Percentiles rank a stretch among this genome's conserved stretches.
Conservation (phyloP, 345 rosid genomes). For the Populus pruinosa region DNA sequence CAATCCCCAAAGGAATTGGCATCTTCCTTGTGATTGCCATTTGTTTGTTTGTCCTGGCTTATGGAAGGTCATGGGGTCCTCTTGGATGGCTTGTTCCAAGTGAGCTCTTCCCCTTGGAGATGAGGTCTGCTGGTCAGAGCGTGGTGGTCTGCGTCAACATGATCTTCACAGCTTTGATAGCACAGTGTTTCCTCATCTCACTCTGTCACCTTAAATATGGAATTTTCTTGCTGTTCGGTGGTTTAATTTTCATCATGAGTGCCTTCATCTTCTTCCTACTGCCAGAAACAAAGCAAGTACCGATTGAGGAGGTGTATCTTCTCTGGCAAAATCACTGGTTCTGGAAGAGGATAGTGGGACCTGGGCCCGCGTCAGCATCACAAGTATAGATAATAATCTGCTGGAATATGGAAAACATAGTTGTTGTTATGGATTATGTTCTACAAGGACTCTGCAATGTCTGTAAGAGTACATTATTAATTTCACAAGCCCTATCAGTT, state of each 20-base stretch:
- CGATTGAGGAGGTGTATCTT: constrained; percentile 30
- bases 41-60: constrained; percentile 14
- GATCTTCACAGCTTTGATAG: constrained; percentile 23
- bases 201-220: constrained; percentile 30
- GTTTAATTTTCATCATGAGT: constrained; percentile 26
- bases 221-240: constrained; percentile 31
- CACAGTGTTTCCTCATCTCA: constrained; percentile 19
- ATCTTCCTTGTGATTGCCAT: constrained; percentile 12
- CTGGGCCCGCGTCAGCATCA: background rate
- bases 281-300: constrained; percentile 43
- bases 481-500: background rate
- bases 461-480: background rate
- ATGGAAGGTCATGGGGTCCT: constrained; percentile 19
- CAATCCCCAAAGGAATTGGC: constrained; percentile 11
- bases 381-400: background rate
- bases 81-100: constrained; percentile 22
- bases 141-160: constrained; percentile 16
- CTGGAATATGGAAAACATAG: background rate
- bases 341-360: constrained; percentile 14
- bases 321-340: constrained; percentile 37
- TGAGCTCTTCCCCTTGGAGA: constrained; percentile 17
- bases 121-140: background rate
- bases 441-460: background rate
- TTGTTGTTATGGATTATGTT: background rate
- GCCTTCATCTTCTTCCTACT: constrained; percentile 24